These are phyloP conservation scores for Rhizoclosmatium globosum DNA, from an alignment of 192 early-diverging fungal genomes.

Conservation along the genomic window DNA sequence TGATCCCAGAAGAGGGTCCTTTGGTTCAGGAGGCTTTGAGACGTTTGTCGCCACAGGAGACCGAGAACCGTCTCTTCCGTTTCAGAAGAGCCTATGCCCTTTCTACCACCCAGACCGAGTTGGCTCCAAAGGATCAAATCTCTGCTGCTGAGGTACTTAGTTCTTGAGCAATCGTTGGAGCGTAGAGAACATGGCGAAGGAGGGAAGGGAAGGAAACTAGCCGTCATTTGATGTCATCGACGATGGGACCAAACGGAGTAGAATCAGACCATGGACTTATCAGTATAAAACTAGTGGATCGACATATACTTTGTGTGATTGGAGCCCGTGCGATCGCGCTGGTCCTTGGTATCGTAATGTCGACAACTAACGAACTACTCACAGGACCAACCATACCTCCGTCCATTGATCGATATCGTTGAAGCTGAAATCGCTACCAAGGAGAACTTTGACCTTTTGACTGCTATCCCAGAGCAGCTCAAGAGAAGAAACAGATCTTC, in stretches of 20 bases:
- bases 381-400: constrained; percentile 86
- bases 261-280: too few relatives aligned
- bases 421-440: constrained; percentile 74
- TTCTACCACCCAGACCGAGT: constrained; percentile 73
- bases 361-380: too few relatives aligned
- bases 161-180: background rate
- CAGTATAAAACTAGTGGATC: too few relatives aligned
- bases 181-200: too few relatives aligned
- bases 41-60: constrained; percentile 74
- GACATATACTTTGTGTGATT: background rate
- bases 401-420: constrained; percentile 81
- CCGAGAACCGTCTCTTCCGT: constrained; percentile 77
- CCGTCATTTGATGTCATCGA: too few relatives aligned
- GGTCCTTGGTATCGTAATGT: too few relatives aligned
- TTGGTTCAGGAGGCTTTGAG: constrained; percentile 83
- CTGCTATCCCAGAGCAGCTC: constrained; percentile 49
- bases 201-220: too few relatives aligned
- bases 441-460: constrained; percentile 52
- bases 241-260: too few relatives aligned
- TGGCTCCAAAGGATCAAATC: constrained; percentile 76
- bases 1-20: constrained; percentile 84
- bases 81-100: constrained; percentile 80
- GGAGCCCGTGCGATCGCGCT: background rate
- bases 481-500: constrained; percentile 49
- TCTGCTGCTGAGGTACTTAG: constrained; percentile 71